Base-by-base conservation (phyloP, 225 moss, liverwort and hornwort genomes). In the Thuidium tamariscinum region DNA sequence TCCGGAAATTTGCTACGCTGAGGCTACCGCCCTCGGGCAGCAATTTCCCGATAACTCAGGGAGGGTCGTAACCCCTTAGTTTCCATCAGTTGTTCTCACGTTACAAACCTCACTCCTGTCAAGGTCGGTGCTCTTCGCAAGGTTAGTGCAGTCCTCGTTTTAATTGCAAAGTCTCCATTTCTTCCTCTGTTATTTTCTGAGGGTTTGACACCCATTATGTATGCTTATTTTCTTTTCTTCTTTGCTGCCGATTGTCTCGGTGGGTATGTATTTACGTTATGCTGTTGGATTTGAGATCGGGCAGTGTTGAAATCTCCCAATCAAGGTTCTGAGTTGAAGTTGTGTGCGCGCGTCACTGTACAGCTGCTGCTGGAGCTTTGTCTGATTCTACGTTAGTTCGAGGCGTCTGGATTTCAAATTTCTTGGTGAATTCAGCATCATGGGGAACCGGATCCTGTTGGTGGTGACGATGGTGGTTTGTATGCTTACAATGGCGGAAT, bases 401-500 rank as follows among this genome's bases (percentile, higher is more conserved):
- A 60, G 30, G 60, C 29, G 59, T 29, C 59, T 62, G 83, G 62
- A 51, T 22, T 29, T 61, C 54, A 37, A 73, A 77, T 37, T 74
- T 37, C 64, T 87, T 36, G 80, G 86, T 34, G 89, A 66, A 86
- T 79, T 74, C 57, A 30, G 61, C 63, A 62, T 34, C 30, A 93
- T 93, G 93, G 91, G 74, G 81, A 68, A 68, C 13, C 54, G 87
- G 87, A 89, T 42, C 57, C 5, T 79, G 73, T 3, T 83, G 29
- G 88, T 81, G 79, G 77, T 87, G 89, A 68, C 37, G 78, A 19
- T 86, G 81, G 56, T 90, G 77, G 66, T 67, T 67, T 93, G 87
- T 37, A 74, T 87, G 90, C 73, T 81, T 70, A 51, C 80, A 62
- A 52, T 87, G 16, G 85, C 74, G 51, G 88, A 91, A 34, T 86